Evolutionary conservation across 768 basidiomycete species (phyloP), one percentile per base, ranked within the genome.

Genomic region (Suillus hirtellus): DNA sequence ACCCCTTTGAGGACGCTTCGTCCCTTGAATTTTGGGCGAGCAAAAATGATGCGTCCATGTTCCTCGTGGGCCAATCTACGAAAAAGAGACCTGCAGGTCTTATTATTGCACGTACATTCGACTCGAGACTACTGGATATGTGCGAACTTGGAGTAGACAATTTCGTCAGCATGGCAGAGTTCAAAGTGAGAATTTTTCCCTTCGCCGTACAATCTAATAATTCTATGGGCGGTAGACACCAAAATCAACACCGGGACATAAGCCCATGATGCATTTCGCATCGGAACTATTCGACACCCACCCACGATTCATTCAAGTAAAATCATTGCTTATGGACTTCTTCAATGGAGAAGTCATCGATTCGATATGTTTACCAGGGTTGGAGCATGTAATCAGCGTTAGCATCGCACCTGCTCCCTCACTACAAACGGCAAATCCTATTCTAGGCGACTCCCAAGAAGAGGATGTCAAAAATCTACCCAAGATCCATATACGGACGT

Each of bases 221-320:
- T 17, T 1, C 8, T 7, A 49, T 10, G 42, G 1, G 24, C 37
- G 15, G 17, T 70, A 95, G 97, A 90, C 91, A 47, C 82, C 87
- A 27, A 98, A 96, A 85, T 88, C 90, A 15, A 90, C 94, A 4
- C 87, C 90, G 27, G 96, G 95, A 11, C 87, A 94, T 69, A 89
- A 92, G 69, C 96, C 97, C 53, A 77, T 98, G 67, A 88, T 99
- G 83, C 94, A 96, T 72, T 99, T 99, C 72, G 93, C 95, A 15
- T 96, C 95, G 0, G 93, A 94, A 65, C 83, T 98, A 11, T 99
- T 99, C 75, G 95, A 96, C 69, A 88, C 93, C 1, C 95, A 99
- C 74, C 95, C 96, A 1, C 89, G 94, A 12, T 96, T 92, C 75
- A 80, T 89, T 8, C 95, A 96, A 71, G 82, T 98, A 68, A 99